These are phyloP conservation scores for Leccinum rimulosum DNA, from an alignment of 768 basidiomycete genomes.

Conservation along the genomic window DNA sequence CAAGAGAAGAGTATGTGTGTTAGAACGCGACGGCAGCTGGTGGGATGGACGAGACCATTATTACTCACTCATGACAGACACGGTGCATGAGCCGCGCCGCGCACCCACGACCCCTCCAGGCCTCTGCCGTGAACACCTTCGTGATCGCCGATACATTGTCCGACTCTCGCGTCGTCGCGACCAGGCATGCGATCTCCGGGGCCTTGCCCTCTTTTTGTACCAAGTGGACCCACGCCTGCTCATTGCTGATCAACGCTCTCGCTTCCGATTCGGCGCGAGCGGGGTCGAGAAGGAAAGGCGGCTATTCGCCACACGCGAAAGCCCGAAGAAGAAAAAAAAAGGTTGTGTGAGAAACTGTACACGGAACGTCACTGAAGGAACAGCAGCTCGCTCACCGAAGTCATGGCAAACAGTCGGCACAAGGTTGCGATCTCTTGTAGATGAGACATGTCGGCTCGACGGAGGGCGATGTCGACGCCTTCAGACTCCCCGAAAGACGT, in stretches of 20 bases:
- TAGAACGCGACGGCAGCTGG: no score
- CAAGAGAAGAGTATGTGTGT: neutral
- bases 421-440: conserved; percentile 38
- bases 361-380: neutral
- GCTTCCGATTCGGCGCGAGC: conserved; percentile 42
- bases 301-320: conserved; percentile 31
- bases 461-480: conserved; percentile 27
- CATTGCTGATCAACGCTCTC: conserved; percentile 39
- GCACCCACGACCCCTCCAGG: conserved; percentile 51
- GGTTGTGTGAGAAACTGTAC: neutral
- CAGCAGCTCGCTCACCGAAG: conserved; percentile 47
- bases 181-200: conserved; percentile 58
- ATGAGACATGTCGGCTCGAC: conserved; percentile 35
- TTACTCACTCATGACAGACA: conserved; percentile 53
- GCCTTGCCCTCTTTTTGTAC: conserved; percentile 25
- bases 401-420: conserved; percentile 54
- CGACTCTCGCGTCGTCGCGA: conserved; percentile 65
- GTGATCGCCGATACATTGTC: conserved; percentile 59
- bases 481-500: neutral
- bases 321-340: neutral
- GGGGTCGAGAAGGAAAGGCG: conserved; percentile 42
- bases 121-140: conserved; percentile 64
- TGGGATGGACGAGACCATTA: neutral
- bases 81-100: conserved; percentile 60
- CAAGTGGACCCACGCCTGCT: conserved; percentile 60